These are phyloP conservation scores for Rhizopus stolonifer DNA, from an alignment of 371 early-diverging fungal genomes.

Conservation along the genomic window DNA sequence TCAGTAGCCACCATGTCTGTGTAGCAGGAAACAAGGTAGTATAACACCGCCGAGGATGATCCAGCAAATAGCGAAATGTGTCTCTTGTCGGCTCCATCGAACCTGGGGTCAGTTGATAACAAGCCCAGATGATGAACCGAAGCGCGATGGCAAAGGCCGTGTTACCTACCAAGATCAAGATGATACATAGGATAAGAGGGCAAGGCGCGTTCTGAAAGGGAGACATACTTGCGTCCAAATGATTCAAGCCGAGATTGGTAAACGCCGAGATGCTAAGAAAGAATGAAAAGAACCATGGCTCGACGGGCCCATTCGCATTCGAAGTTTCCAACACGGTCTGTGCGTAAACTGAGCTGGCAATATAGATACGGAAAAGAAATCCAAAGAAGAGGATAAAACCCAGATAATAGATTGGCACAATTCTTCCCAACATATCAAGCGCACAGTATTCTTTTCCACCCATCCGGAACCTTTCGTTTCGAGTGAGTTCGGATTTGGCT, in stretches of 20 bases:
- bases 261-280: conserved; percentile 39
- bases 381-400: conserved; percentile 24
- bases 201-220: conserved; percentile 46
- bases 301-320: conserved; percentile 29
- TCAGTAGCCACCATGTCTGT: conserved; percentile 48
- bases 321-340: conserved; percentile 30
- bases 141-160: conserved; percentile 46
- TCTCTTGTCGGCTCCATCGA: conserved; percentile 33
- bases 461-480: conserved; percentile 32
- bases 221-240: conserved; percentile 41
- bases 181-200: conserved; percentile 31
- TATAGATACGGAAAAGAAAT: conserved; percentile 37
- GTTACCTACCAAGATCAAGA: conserved; percentile 43
- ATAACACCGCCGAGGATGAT: conserved; percentile 51
- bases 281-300: conserved; percentile 49
- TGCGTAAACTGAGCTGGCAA: conserved; percentile 31
- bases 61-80: conserved; percentile 38
- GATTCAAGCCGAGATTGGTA: conserved; percentile 43
- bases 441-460: conserved; percentile 46
- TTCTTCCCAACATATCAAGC: conserved; percentile 28
- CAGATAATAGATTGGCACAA: conserved; percentile 35
- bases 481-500: conserved; percentile 28
- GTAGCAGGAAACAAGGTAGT: conserved; percentile 46
- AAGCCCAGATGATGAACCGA: conserved; percentile 42
- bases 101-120: conserved; percentile 32